Conservation (phyloP, 108 stramenopile genomes). For the Nitzschia inconspicua region DNA sequence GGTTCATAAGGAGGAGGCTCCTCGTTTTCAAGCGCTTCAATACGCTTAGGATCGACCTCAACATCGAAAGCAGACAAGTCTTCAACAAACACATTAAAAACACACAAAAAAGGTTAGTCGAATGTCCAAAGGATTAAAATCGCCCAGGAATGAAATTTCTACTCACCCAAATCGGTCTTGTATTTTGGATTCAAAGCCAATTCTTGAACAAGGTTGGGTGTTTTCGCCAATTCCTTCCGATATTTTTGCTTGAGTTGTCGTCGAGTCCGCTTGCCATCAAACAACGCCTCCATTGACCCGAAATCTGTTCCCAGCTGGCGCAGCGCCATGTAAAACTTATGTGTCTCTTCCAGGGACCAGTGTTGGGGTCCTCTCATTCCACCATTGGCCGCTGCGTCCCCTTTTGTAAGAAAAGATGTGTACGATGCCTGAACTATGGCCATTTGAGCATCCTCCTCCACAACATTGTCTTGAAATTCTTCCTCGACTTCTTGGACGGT, state of each 20-base stretch:
- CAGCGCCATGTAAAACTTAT: conserved; percentile 63
- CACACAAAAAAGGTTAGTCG: not conserved
- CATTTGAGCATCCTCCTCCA: conserved; percentile 53
- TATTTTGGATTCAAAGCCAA: conserved; percentile 66
- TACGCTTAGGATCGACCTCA: conserved; percentile 28
- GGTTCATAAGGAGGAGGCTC: conserved; percentile 23
- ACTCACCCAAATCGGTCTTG: conserved; percentile 32
- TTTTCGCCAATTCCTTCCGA: conserved; percentile 50
- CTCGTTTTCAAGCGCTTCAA: conserved; percentile 24
- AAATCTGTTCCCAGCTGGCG: conserved; percentile 79
- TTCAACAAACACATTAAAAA: not conserved
- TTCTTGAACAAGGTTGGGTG: conserved; percentile 65
- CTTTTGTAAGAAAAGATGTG: conserved; percentile 40
- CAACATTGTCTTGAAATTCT: conserved; percentile 38
- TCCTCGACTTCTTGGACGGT: conserved; percentile 42
- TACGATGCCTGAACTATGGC: conserved; percentile 46
- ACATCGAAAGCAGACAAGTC: conserved; percentile 37
- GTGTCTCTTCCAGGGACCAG: conserved; percentile 72
- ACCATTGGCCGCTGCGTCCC: conserved; percentile 3
- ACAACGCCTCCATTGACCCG: conserved; percentile 65
- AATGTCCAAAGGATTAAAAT: conserved; percentile 1
- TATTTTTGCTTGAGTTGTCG: conserved; percentile 77
- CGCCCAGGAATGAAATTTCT: not conserved
- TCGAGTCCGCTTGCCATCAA: conserved; percentile 39
- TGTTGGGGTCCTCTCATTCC: conserved; percentile 16